phyloP scores from a whole-genome alignment of 305 asterid species.

The Plantago coronopus region DNA sequence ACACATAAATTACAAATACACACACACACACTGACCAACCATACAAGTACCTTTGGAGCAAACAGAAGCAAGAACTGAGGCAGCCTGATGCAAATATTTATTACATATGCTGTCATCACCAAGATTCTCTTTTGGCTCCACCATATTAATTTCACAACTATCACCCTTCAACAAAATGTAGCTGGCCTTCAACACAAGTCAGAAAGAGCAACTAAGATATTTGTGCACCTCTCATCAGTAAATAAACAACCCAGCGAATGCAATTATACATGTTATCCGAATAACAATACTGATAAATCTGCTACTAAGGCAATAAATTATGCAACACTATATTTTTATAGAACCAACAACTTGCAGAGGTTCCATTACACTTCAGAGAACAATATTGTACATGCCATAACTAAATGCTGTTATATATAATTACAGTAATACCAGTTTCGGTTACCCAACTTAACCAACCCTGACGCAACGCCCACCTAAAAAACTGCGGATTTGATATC shows the following conservation, averaged over 20 bases:
- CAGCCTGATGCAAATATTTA: constrained; percentile 56
- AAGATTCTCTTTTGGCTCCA: constrained; percentile 47
- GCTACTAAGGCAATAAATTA: too few species aligned
- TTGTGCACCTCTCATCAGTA: constrained; percentile 20
- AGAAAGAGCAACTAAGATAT: constrained; percentile 28
- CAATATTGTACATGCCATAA: too few species aligned
- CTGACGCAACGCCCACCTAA: too few species aligned
- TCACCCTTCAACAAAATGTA: constrained; percentile 57
- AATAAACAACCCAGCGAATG: constrained; percentile 16
- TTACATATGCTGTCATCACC: constrained; percentile 51
- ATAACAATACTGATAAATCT: background rate
- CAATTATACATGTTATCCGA: background rate
- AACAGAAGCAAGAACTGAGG: constrained; percentile 49
- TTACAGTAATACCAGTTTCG: too few species aligned
- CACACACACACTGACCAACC: too few species aligned
- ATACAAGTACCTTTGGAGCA: constrained; percentile 53
- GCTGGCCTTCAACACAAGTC: constrained; percentile 62
- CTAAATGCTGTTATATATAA: too few species aligned
- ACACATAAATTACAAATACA: too few species aligned
- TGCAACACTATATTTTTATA: too few species aligned
- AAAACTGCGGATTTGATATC: too few species aligned
- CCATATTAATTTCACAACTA: constrained; percentile 39
- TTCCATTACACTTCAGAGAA: too few species aligned
- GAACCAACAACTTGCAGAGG: too few species aligned
- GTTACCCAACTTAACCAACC: too few species aligned